Conservation (phyloP, 805 yeast genomes). For the Barnettozyma salicaria region DNA sequence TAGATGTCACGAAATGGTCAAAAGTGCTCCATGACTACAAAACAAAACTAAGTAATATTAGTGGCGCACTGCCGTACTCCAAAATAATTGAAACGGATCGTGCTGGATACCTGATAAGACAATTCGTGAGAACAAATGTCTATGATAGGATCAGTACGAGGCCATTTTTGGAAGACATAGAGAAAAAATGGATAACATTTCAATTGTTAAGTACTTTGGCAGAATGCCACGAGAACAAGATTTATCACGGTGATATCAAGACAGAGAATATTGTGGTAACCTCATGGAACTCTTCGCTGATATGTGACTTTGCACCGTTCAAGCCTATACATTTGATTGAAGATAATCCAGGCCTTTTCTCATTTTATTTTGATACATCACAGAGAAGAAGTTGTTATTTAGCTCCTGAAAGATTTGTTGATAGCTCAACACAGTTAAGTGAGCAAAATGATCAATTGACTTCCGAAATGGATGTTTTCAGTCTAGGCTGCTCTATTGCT, state of each 20-base stretch:
- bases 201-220: slow-evolving; percentile 65
- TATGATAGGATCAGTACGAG: slow-evolving; percentile 83
- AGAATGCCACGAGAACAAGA: slow-evolving; percentile 53
- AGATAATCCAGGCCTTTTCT: slow-evolving; percentile 86
- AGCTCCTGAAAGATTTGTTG: slow-evolving; percentile 84
- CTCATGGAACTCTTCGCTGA: slow-evolving; percentile 79
- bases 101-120: slow-evolving; percentile 87
- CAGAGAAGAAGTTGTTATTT: slow-evolving; percentile 81
- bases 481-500: slow-evolving; percentile 83
- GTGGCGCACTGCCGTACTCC: slow-evolving; percentile 65
- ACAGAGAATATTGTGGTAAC: slow-evolving; percentile 84
- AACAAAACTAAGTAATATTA: slow-evolving; percentile 39
- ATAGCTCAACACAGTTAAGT: slow-evolving; percentile 20
- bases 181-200: slow-evolving; percentile 77
- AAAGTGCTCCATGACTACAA: slow-evolving; percentile 30
- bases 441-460: slow-evolving; percentile 33
- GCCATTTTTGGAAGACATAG: slow-evolving; percentile 78
- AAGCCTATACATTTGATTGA: slow-evolving; percentile 87
- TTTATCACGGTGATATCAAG: slow-evolving; percentile 88
- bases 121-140: slow-evolving; percentile 69
- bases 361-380: slow-evolving; percentile 89
- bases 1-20: slow-evolving; percentile 21
- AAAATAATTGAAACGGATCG: slow-evolving; percentile 80
- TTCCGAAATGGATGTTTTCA: slow-evolving; percentile 73
- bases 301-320: slow-evolving; percentile 78